These are phyloP conservation scores for Microstegium vimineum DNA, from an alignment of 176 grass and related monocot species.

Conservation along the genomic window DNA sequence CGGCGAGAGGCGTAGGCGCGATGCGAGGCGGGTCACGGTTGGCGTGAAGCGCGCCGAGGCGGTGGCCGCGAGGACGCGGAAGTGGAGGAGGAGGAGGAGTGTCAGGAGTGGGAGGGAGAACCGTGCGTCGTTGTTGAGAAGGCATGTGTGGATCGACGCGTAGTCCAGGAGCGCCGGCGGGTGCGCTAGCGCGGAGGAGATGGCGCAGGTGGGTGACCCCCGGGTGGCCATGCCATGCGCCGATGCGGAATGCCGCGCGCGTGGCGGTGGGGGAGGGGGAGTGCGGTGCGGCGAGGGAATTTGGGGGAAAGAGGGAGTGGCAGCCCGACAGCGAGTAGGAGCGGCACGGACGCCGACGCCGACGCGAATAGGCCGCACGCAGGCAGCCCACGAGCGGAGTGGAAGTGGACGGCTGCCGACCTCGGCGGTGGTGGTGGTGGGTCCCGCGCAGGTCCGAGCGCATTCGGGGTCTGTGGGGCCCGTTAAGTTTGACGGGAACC, in stretches of 20 bases:
- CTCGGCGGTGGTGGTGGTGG: background rate
- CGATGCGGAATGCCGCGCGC: background rate
- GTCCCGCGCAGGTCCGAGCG: background rate
- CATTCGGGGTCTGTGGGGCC: background rate
- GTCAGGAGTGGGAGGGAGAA: constrained; percentile 55
- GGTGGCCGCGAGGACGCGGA: constrained; percentile 57
- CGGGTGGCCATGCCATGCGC: constrained; percentile 24
- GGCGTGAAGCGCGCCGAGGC: constrained; percentile 68
- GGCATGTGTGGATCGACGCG: constrained; percentile 60
- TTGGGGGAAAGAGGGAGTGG: background rate
- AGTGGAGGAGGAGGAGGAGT: constrained; percentile 62
- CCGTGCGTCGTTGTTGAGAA: constrained; percentile 28
- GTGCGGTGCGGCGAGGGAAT: background rate
- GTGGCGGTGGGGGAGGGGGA: background rate
- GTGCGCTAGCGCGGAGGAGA: constrained; percentile 17
- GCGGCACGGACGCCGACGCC: constrained; percentile 25
- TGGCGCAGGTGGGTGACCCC: background rate
- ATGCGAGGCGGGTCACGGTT: constrained; percentile 52
- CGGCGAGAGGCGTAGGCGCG: constrained; percentile 62
- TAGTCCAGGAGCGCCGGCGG: constrained; percentile 61
- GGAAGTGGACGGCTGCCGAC: constrained; percentile 14
- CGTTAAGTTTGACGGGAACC: background rate
- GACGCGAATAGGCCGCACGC: background rate
- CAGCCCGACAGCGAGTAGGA: constrained; percentile 4
- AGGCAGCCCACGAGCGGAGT: background rate